phyloP scores from a whole-genome alignment of 106 monocot species.

The Allium fistulosum region DNA sequence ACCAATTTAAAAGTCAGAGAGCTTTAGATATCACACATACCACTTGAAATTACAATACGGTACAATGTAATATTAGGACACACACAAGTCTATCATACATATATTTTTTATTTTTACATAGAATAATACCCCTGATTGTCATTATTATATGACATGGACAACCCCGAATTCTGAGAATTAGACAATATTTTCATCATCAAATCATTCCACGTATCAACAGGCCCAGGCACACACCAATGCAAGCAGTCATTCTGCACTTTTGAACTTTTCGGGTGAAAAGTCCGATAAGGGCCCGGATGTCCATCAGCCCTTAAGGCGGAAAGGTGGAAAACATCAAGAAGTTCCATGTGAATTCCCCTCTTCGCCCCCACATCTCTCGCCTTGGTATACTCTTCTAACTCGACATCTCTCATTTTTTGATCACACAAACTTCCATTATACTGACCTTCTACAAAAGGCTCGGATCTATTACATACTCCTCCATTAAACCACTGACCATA shows the following conservation, averaged over 20 bases:
- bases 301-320: slow-evolving; percentile 29
- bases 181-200: slow-evolving; percentile 13
- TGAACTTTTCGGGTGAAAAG: slow-evolving; percentile 14
- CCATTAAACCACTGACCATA: slow-evolving; percentile 33
- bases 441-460: slow-evolving; percentile 29
- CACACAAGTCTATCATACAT: too few relatives aligned
- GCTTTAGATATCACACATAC: too few relatives aligned
- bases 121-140: too few relatives aligned
- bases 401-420: slow-evolving; percentile 11
- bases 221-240: slow-evolving; percentile 32
- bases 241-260: slow-evolving; percentile 25
- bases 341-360: slow-evolving; percentile 3
- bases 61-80: too few relatives aligned
- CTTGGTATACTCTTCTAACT: slow-evolving; percentile 27
- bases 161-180: too few relatives aligned
- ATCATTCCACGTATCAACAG: slow-evolving; percentile 18
- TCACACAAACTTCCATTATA: slow-evolving; percentile 5
- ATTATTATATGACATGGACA: too few relatives aligned
- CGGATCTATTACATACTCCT: slow-evolving; percentile 27
- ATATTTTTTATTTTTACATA: too few relatives aligned
- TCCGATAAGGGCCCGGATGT: slow-evolving; percentile 31
- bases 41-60: too few relatives aligned
- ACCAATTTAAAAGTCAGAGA: too few relatives aligned
- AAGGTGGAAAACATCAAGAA: slow-evolving; percentile 20
- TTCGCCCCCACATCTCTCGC: not conserved